phyloP scores from a whole-genome alignment of 495 filamentous ascomycete species.

The Xeromyces bisporus region DNA sequence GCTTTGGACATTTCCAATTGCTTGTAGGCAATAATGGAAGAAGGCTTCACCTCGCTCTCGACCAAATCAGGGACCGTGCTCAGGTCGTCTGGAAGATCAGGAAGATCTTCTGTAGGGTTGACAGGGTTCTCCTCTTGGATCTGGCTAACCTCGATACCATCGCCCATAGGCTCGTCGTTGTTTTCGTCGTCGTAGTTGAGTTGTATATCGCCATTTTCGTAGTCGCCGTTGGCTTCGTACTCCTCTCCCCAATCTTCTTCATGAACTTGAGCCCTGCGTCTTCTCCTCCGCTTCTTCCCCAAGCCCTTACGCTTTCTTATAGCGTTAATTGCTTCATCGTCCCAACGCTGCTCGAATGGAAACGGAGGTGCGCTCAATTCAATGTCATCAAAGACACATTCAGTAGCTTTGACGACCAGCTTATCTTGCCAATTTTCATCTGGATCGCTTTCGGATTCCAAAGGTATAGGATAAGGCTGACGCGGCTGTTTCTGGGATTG shows the following conservation, averaged over 20 bases:
- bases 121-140: constrained; percentile 3
- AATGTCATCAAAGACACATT: constrained; percentile 63
- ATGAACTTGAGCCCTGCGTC: constrained; percentile 33
- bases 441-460: constrained; percentile 10
- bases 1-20: constrained; percentile 54
- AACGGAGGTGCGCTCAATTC: constrained; percentile 67
- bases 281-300: constrained; percentile 39
- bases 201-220: constrained; percentile 17
- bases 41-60: constrained; percentile 34
- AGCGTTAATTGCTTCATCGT: constrained; percentile 45
- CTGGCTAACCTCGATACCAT: constrained; percentile 1
- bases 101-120: constrained; percentile 37
- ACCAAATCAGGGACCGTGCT: constrained; percentile 35
- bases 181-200: constrained; percentile 37
- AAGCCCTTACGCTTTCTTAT: constrained; percentile 22
- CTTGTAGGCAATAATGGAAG: constrained; percentile 67
- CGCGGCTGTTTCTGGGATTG: constrained; percentile 7
- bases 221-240: background rate
- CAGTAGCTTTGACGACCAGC: constrained; percentile 56
- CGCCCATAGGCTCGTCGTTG: constrained; percentile 2
- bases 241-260: background rate
- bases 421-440: constrained; percentile 52
- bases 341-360: constrained; percentile 82
- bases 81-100: constrained; percentile 46
- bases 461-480: constrained; percentile 5